These are phyloP conservation scores for Tricholoma furcatifolium DNA, from an alignment of 768 basidiomycete species.

Conservation along the genomic window DNA sequence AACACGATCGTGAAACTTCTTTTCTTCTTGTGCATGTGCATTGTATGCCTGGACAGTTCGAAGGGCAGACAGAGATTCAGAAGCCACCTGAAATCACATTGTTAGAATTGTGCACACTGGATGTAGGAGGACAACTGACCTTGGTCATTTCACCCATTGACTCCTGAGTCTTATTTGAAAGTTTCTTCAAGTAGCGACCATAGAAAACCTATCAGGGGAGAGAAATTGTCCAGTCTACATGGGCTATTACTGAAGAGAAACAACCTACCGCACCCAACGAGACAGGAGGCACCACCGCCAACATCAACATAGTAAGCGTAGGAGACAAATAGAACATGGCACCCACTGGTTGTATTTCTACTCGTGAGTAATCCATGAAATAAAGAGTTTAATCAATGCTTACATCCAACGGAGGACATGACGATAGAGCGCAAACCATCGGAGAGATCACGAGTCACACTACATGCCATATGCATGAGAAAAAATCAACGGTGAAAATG, in stretches of 20 bases:
- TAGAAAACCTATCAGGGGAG: constrained; percentile 77
- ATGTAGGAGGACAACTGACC: constrained; percentile 28
- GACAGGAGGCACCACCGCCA: constrained; percentile 86
- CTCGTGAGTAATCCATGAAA: background rate
- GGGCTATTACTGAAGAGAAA: background rate
- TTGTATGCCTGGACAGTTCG: constrained; percentile 93
- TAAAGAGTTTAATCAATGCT: constrained; percentile 26
- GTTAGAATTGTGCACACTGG: background rate
- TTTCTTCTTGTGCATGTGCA: constrained; percentile 72
- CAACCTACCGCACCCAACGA: constrained; percentile 75
- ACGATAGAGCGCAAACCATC: constrained; percentile 83
- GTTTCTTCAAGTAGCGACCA: constrained; percentile 88
- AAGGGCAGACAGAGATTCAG: constrained; percentile 85
- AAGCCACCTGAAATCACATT: constrained; percentile 57
- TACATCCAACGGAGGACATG: constrained; percentile 92
- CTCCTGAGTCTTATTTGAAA: constrained; percentile 91
- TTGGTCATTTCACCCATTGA: constrained; percentile 95
- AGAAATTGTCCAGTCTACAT: background rate
- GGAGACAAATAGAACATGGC: constrained; percentile 95
- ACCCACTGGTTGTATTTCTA: constrained; percentile 52
- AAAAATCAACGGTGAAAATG: background rate
- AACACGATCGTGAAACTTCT: constrained; percentile 70
- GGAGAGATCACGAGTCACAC: constrained; percentile 77
- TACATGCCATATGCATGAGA: constrained; percentile 23
- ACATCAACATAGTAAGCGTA: constrained; percentile 87